Base-by-base conservation (phyloP, 108 stramenopile genomes). In the Nannochloropsis salina region DNA sequence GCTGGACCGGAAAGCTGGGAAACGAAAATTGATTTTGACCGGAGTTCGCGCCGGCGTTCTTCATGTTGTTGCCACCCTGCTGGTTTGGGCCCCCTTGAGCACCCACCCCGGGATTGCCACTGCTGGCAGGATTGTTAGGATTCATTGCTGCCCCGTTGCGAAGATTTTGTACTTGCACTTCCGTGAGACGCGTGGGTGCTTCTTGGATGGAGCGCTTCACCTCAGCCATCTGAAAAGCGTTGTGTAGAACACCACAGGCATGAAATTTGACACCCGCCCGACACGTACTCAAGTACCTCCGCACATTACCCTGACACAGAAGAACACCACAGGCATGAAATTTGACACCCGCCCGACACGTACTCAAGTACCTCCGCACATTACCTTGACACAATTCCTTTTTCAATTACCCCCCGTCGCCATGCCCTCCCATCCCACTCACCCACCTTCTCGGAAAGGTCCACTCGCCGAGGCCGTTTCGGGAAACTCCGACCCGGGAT, bases 401-500 rank as follows among this genome's bases (percentile, higher is more conserved):
- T 74, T 74, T 74, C 5, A 0, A 74, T 74, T 6, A n/a, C n/a
- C 3, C 61, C 61, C 61, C 2, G 15, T 74, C 61, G 1, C 15
- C 4, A 6, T 4, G 15, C n/a, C 8, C 61, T 6, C n/a, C 15
- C 61, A 74, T n/a, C 20, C 61, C 15, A n/a, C 61, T n/a, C 0
- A 74, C 61, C 20, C n/a, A 74, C 61, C 61, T 74, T 74, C 61
- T 74, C 61, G 20, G 61, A 74, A 15, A 74, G n/a, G n/a, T 74
- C 61, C 61, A 74, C 61, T n/a, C 61, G 61, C n/a, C 61, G 61
- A 74, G 61, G 61, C 15, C 61, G 61, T n/a, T 74, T 74, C 61
- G 61, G 61, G 0, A 74, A 74, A 74, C 61, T 74, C 61, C 61
- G 15, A 15, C 61, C 61, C 6, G 61, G 61, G 8, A 74, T 74